These are phyloP conservation scores for Penicillium sp. DNA, from an alignment of 2,329 filamentous ascomycete species.

Conservation along the genomic window DNA sequence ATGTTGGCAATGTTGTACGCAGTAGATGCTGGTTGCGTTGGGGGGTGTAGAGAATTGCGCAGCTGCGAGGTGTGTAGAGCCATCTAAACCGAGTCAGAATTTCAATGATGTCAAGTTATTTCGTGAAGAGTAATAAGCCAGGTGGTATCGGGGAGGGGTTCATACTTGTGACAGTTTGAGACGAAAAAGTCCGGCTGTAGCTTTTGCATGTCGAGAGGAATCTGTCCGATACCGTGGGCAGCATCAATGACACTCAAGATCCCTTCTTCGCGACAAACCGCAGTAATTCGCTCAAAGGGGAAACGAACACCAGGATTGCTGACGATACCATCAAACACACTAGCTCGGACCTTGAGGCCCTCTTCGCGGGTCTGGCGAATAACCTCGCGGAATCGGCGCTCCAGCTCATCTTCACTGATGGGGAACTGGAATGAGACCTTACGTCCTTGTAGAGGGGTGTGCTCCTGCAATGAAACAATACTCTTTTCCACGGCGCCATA, in stretches of 20 bases:
- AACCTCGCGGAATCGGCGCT: slow-evolving; percentile 61
- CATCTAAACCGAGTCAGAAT: slow-evolving; percentile 54
- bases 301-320: slow-evolving; percentile 77
- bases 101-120: background rate
- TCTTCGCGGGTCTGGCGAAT: slow-evolving; percentile 56
- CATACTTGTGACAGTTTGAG: slow-evolving; percentile 76
- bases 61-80: slow-evolving; percentile 78
- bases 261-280: slow-evolving; percentile 65
- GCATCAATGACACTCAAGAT: slow-evolving; percentile 78
- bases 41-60: slow-evolving; percentile 79
- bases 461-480: slow-evolving; percentile 72
- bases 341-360: slow-evolving; percentile 67
- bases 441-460: slow-evolving; percentile 51
- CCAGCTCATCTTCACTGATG: slow-evolving; percentile 66
- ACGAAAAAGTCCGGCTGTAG: slow-evolving; percentile 84
- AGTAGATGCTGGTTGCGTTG: slow-evolving; percentile 74
- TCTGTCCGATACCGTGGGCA: slow-evolving; percentile 81
- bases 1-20: slow-evolving; percentile 74
- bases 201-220: slow-evolving; percentile 66
- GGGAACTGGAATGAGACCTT: slow-evolving; percentile 70
- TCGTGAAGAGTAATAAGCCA: no score
- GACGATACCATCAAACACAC: slow-evolving; percentile 78
- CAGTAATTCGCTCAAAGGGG: slow-evolving; percentile 71
- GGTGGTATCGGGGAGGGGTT: background rate
- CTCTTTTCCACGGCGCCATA: slow-evolving; percentile 79